Conservation (phyloP, 768 basidiomycete genomes). For the Suillus weaverae region DNA sequence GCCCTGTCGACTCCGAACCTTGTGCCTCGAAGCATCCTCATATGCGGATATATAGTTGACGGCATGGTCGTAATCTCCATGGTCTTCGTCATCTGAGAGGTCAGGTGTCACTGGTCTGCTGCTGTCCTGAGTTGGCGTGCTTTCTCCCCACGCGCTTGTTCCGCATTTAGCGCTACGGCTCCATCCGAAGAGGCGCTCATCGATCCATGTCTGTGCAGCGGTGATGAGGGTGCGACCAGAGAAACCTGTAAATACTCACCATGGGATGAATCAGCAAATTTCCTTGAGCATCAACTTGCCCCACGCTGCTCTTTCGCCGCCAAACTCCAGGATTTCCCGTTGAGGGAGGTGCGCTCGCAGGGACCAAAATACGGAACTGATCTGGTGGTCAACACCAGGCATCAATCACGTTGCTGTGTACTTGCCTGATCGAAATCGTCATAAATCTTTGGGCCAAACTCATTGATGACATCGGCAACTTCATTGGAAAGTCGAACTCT, state of each 20-base stretch:
- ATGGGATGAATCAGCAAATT: constrained; percentile 87
- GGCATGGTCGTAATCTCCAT: constrained; percentile 90
- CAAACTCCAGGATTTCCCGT: constrained; percentile 72
- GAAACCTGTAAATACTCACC: constrained; percentile 41
- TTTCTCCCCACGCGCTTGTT: constrained; percentile 85
- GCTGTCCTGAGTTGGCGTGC: constrained; percentile 51
- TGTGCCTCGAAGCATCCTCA: constrained; percentile 44
- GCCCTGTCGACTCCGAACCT: constrained; percentile 60
- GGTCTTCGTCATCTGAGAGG: constrained; percentile 82
- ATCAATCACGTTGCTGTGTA: constrained; percentile 1
- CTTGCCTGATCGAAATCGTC: constrained; percentile 83
- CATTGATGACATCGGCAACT: constrained; percentile 79
- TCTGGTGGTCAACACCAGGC: constrained; percentile 5
- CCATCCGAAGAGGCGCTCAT: constrained; percentile 94
- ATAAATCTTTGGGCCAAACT: constrained; percentile 85
- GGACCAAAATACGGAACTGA: constrained; percentile 78
- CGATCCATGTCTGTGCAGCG: constrained; percentile 69
- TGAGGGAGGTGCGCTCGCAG: constrained; percentile 81
- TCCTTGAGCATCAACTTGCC: constrained; percentile 84
- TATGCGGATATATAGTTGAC: constrained; percentile 60
- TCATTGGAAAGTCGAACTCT: constrained; percentile 79
- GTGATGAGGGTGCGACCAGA: constrained; percentile 4
- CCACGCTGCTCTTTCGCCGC: constrained; percentile 77
- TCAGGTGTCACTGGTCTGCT: constrained; percentile 71
- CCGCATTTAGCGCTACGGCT: constrained; percentile 72